Evolutionary conservation across 1,284 basidiomycete species (phyloP), one percentile per base, ranked within the genome.

Genomic region (Neotropicomus parvogracilis): DNA sequence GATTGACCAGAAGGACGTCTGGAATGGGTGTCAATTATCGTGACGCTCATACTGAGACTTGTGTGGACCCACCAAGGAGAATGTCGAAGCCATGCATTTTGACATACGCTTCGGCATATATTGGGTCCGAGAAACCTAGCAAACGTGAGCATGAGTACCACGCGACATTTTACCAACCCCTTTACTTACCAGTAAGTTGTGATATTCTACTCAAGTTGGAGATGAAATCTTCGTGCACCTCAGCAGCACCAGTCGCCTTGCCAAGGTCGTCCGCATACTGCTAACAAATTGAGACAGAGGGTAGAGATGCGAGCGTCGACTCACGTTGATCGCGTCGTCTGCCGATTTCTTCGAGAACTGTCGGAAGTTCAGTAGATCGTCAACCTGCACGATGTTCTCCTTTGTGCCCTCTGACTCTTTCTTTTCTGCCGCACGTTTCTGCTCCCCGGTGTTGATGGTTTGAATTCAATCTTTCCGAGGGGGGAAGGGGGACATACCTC

Each of bases 21-120:
- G 24, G 24, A 33, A 43, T 16, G 16, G 38, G 1, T 19, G 28
- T 40, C n/a, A 19, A 36, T 33, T 16, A 14, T 31, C 1, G 3
- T 16, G 9, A 6, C 6, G 19, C 10, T 21, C 39, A 16, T 33
- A 35, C 7, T 20, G 35, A 32, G 33, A 29, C 5, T 24, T 26
- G 3, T 13, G 13, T 37, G 41, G 26, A 43, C 55, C 54, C 44
- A 89, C 88, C 88, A 4, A 97, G 81, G 45, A 95, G 72, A 60
- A 99, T 98, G 69, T 99, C 97, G 66, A 99, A 99, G 45, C 95
- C 94, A 59, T 98, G 92, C 65, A 99, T 93, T 67, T 95, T 97
- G 60, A 99, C 95, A 59, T 95, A 95, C 1, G 95, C 95, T 68
- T 99, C 97, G 6, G 95, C 95, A 62, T 99, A 99, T 51, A 99